Conservation (phyloP, 352 stramenopile genomes). For the Blastocystis sp. region DNA sequence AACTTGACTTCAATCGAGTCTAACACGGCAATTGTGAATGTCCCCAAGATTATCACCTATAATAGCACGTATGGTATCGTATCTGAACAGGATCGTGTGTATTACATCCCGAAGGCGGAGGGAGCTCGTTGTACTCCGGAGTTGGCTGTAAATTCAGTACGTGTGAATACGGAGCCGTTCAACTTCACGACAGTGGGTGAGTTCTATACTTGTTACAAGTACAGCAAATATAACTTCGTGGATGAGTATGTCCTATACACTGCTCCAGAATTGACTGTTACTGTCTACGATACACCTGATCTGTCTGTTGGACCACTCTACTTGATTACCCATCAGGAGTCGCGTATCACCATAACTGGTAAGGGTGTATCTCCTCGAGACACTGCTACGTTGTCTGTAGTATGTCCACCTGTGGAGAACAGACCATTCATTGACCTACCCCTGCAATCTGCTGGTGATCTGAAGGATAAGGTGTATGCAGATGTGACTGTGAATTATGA, state of each 20-base stretch:
- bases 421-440: neutral
- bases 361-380: neutral
- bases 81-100: slow-evolving; percentile 3
- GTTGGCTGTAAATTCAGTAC: neutral
- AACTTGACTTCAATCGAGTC: slow-evolving; percentile 40
- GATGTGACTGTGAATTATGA: slow-evolving; percentile 35
- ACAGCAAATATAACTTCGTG: slow-evolving; percentile 1
- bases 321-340: slow-evolving; percentile 19
- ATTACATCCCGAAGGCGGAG: slow-evolving; percentile 24
- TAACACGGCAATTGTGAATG: slow-evolving; percentile 37
- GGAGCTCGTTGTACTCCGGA: neutral
- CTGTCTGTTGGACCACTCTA: neutral
- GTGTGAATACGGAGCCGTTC: slow-evolving; percentile 16
- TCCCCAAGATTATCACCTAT: slow-evolving; percentile 47
- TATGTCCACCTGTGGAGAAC: slow-evolving; percentile 21
- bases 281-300: neutral
- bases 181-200: slow-evolving; percentile 9
- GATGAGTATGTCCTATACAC: slow-evolving; percentile 48
- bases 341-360: slow-evolving; percentile 17
- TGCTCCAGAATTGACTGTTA: slow-evolving; percentile 2
- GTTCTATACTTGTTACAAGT: slow-evolving; percentile 60
- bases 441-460: neutral
- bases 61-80: neutral
- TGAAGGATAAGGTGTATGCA: slow-evolving; percentile 27
- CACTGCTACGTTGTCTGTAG: neutral